Evolutionary conservation across 805 yeast genomes (phyloP).

Genomic region (Candida arabinofermentans): DNA sequence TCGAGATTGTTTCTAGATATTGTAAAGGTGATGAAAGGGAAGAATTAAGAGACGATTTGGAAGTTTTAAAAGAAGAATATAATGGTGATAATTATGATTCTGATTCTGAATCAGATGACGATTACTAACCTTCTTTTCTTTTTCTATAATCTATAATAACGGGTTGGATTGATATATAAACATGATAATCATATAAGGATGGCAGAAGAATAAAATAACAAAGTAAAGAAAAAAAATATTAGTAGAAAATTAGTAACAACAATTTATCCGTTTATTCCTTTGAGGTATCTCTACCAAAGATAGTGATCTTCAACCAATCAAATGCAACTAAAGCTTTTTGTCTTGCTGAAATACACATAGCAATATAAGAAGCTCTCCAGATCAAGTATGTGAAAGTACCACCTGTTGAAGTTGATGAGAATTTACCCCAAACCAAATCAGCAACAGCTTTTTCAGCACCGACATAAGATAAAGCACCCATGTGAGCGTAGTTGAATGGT

Average conservation of each 20-base stretch:
- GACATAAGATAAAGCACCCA: constrained; percentile 53
- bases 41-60: constrained; percentile 48
- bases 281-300: constrained; percentile 53
- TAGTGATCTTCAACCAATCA: constrained; percentile 48
- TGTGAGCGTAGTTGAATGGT: constrained; percentile 44
- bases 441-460: constrained; percentile 57
- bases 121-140: background rate
- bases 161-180: constrained; percentile 1
- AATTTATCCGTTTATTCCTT: constrained; percentile 43
- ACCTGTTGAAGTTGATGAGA: constrained; percentile 44
- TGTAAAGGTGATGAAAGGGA: constrained; percentile 47
- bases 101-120: constrained; percentile 37
- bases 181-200: constrained; percentile 1
- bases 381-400: constrained; percentile 51
- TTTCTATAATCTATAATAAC: background rate
- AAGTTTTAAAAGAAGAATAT: constrained; percentile 41
- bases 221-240: background rate
- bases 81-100: constrained; percentile 49
- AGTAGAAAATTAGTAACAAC: background rate
- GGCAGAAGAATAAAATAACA: background rate
- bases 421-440: constrained; percentile 53
- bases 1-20: constrained; percentile 21
- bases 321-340: constrained; percentile 48
- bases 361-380: constrained; percentile 53
- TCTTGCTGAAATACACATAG: constrained; percentile 52